Base-by-base conservation (phyloP, 495 filamentous ascomycete species). In the Mytilinidion resinicola region DNA sequence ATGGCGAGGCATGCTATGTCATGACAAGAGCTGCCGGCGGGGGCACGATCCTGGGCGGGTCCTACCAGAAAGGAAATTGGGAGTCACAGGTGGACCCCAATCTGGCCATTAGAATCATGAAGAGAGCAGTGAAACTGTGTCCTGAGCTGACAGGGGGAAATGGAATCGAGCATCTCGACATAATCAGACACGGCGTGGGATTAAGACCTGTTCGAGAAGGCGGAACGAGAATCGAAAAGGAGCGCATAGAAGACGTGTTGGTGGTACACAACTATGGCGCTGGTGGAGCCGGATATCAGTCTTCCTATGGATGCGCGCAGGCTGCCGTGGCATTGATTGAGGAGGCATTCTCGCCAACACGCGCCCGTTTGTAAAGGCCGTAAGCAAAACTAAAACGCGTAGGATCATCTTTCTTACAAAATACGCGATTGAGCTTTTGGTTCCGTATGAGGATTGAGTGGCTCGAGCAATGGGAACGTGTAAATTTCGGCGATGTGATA, bases 191-290 rank as follows among this genome's bases (percentile, higher is more conserved):
- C 67, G 88, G 83, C 0, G 93, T 97, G 20, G 93, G 95, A 10
- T 70, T 97, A 67, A 78, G 93, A 60, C 93, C 93, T 20, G 70
- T 85, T 52, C 78, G 93, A 51, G 73, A 83, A 19, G 85, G 80
- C 8, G 92, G 95, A 0, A 84, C 86, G 14, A 80, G 93, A 42
- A 78, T 97, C 46, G 93, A 96, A 74, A 88, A 81, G 69, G 91
- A 96, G 71, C 77, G 76, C 60, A 80, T 91, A 19, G 70, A 78
- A 20, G 85, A 79, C 14, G 77, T 82, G 0, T 82, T 79, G 74
- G 82, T 96, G 9, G 90, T 99, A 59, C 93, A 99, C 69, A 93
- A 96, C 63, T 99, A 99, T 69, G 95, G 95, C 9, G 91, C 96
- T 75, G 91, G 89, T 0, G 93, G 93, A 0, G 96, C 90, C 77